Conservation (phyloP, 106 monocot species). For the Xerophyta viscosa region DNA sequence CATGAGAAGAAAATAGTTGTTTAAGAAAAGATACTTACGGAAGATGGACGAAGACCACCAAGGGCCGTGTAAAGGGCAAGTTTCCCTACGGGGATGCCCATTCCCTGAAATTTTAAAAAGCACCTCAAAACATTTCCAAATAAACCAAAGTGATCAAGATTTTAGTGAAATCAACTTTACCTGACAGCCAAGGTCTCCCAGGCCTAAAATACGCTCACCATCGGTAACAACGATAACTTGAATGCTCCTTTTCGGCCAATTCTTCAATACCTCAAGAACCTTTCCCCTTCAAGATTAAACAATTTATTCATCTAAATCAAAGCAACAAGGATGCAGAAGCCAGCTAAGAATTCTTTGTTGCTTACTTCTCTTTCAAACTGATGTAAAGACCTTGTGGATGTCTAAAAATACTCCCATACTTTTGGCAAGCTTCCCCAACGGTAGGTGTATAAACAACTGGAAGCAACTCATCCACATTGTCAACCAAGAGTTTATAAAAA, state of each 20-base stretch:
- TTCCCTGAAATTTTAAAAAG: slow-evolving; percentile 49
- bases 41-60: slow-evolving; percentile 96
- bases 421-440: slow-evolving; percentile 97
- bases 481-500: slow-evolving; percentile 83
- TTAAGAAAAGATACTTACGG: slow-evolving; percentile 38
- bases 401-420: slow-evolving; percentile 81
- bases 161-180: too few relatives aligned
- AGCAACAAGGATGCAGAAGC: neutral
- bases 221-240: slow-evolving; percentile 96
- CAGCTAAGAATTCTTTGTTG: too few relatives aligned
- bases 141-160: too few relatives aligned
- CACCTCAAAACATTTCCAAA: too few relatives aligned
- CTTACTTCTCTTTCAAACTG: slow-evolving; percentile 87
- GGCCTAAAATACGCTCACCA: slow-evolving; percentile 92
- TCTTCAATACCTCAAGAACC: slow-evolving; percentile 79
- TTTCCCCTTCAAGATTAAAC: slow-evolving; percentile 49
- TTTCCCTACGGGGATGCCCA: slow-evolving; percentile 99
- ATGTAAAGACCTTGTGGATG: slow-evolving; percentile 88
- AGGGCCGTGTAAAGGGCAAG: slow-evolving; percentile 94
- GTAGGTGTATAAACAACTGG: slow-evolving; percentile 95
- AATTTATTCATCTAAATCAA: neutral
- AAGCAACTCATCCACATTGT: slow-evolving; percentile 87
- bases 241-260: slow-evolving; percentile 80
- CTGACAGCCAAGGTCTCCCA: slow-evolving; percentile 95
- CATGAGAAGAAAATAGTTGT: too few relatives aligned